phyloP scores from a whole-genome alignment of 495 filamentous ascomycete species.

The Talaromyces liani region DNA sequence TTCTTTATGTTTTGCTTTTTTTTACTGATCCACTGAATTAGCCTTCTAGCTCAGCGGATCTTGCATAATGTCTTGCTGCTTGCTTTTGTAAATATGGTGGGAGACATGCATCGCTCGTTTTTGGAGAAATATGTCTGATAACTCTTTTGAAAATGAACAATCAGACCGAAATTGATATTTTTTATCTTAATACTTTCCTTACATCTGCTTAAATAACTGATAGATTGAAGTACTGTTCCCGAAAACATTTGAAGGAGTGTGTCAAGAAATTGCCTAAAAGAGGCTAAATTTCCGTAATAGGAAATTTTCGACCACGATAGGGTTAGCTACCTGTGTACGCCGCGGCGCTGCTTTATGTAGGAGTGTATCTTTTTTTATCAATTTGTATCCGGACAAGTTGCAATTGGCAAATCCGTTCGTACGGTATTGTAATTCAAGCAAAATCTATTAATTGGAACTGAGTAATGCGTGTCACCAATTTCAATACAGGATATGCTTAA shows the following conservation, averaged over 20 bases:
- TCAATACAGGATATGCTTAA: no score
- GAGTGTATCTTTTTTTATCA: no score
- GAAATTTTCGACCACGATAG: neutral
- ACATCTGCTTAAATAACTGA: neutral
- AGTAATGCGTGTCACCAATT: no score
- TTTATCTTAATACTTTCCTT: neutral
- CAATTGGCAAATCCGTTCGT: no score
- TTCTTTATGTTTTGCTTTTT: neutral
- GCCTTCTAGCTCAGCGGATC: neutral
- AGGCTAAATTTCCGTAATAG: neutral
- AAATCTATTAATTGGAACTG: no score
- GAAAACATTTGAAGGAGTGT: no score
- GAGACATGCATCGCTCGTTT: neutral
- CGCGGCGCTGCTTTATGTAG: no score
- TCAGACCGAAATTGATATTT: neutral
- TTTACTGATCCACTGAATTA: neutral
- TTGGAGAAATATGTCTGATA: neutral
- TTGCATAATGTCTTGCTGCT: neutral
- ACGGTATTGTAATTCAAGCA: no score
- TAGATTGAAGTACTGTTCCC: neutral
- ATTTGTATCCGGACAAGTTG: no score
- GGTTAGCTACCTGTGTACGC: no score
- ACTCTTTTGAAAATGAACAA: neutral
- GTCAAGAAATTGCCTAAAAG: neutral
- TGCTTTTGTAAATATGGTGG: neutral